Evolutionary conservation across 1,284 basidiomycete species (phyloP).

Genomic region (Sanghuangporus sanghuang): DNA sequence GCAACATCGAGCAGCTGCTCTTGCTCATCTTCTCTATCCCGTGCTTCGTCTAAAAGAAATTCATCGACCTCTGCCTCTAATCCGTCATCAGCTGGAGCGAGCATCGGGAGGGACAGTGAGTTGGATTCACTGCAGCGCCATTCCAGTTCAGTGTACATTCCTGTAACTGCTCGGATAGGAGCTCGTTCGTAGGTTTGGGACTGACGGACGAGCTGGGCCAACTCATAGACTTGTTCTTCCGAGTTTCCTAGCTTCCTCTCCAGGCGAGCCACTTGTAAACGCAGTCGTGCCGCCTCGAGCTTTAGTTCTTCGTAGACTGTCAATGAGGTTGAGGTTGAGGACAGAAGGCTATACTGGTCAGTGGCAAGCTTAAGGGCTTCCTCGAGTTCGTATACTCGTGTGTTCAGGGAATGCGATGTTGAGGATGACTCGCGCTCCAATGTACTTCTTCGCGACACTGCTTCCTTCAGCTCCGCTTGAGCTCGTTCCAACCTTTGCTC

Average conservation of each 20-base stretch:
- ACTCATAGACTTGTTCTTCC: constrained; percentile 59
- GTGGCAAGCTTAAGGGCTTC: constrained; percentile 43
- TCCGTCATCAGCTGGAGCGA: not conserved
- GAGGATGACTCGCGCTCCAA: constrained; percentile 25
- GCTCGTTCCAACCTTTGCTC: constrained; percentile 23
- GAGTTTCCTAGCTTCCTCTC: constrained; percentile 65
- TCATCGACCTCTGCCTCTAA: constrained; percentile 1
- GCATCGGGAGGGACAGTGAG: not conserved
- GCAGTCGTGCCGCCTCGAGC: constrained; percentile 35
- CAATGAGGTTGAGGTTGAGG: constrained; percentile 41
- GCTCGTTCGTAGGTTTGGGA: constrained; percentile 44
- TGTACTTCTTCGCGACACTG: constrained; percentile 18
- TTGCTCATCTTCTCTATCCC: not conserved
- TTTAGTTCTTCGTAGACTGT: constrained; percentile 37
- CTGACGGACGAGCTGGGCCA: constrained; percentile 57
- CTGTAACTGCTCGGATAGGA: constrained; percentile 38
- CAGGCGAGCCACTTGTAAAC: constrained; percentile 44
- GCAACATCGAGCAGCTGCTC: constrained; percentile 23
- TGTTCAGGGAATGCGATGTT: constrained; percentile 31
- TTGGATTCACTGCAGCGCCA: constrained; percentile 15
- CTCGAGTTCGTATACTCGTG: constrained; percentile 46
- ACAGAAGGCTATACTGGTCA: constrained; percentile 55
- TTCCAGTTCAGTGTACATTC: constrained; percentile 37
- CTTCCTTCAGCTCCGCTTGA: constrained; percentile 19
- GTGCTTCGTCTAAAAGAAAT: not conserved